phyloP scores from a whole-genome alignment of 75 land plant genomes.

The Cunninghamia lanceolata region DNA sequence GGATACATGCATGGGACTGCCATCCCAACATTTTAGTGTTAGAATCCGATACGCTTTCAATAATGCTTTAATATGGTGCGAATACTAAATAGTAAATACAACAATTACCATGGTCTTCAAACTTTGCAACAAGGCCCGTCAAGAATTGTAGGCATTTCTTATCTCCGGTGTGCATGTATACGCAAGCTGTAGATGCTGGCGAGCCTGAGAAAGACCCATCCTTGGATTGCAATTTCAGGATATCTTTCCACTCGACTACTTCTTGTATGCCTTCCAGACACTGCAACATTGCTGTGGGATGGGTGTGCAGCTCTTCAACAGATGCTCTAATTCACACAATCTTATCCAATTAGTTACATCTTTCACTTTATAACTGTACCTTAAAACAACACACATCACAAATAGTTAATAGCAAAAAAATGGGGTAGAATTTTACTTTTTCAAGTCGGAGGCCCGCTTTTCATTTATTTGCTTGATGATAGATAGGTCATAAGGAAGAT shows the following conservation, averaged over 20 bases:
- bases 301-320: constrained; percentile 18
- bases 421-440: constrained; percentile 39
- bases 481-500: constrained; percentile 55
- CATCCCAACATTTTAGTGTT: not conserved
- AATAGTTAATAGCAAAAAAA: too few species aligned
- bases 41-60: not conserved
- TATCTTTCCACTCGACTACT: constrained; percentile 73
- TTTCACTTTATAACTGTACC: not conserved
- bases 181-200: constrained; percentile 94
- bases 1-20: constrained; percentile 94
- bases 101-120: constrained; percentile 50
- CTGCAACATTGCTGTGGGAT: constrained; percentile 77
- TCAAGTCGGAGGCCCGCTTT: constrained; percentile 51
- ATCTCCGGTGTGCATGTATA: constrained; percentile 74
- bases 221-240: constrained; percentile 61
- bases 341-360: not conserved
- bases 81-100: not conserved
- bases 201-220: constrained; percentile 89
- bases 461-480: constrained; percentile 47
- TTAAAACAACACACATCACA: not conserved
- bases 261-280: constrained; percentile 83
- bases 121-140: constrained; percentile 37
- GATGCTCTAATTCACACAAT: not conserved
- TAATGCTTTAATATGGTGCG: not conserved
- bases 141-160: constrained; percentile 69